Evolutionary conservation across 2,329 filamentous ascomycete species (phyloP).

Genomic region (Colletotrichum sp.): DNA sequence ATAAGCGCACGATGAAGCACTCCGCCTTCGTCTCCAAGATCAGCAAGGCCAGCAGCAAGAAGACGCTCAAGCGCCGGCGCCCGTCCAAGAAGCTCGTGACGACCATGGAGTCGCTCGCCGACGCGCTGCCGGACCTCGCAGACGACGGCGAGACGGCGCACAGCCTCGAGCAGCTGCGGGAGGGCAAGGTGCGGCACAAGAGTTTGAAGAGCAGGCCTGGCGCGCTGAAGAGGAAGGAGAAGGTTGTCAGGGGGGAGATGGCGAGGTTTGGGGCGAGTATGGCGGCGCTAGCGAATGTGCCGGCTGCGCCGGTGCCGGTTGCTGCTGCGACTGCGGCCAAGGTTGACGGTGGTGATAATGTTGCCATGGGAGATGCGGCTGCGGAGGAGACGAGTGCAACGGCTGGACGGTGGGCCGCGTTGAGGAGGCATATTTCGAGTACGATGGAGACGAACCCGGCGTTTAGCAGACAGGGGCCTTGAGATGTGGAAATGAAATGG

Average conservation of each 20-base stretch:
- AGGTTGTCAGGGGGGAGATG: constrained; percentile 79
- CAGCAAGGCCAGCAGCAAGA: constrained; percentile 45
- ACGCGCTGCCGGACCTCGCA: constrained; percentile 74
- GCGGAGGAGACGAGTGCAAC: constrained; percentile 35
- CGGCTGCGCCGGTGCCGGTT: constrained; percentile 9
- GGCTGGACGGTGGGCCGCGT: constrained; percentile 75
- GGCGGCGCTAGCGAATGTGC: constrained; percentile 65
- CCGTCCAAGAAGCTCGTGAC: constrained; percentile 80
- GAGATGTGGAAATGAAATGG: no score
- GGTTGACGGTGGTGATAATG: constrained; percentile 14
- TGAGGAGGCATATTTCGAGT: constrained; percentile 82
- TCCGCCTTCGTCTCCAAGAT: constrained; percentile 80
- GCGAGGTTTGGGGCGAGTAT: constrained; percentile 84
- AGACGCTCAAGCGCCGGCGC: constrained; percentile 65
- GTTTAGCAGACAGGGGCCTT: constrained; percentile 52
- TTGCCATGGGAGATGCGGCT: constrained; percentile 9
- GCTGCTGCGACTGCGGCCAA: background rate
- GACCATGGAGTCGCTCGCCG: constrained; percentile 76
- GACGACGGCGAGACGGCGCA: constrained; percentile 58
- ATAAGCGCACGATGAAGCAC: constrained; percentile 85
- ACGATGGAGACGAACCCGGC: constrained; percentile 90
- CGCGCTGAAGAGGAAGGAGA: constrained; percentile 83
- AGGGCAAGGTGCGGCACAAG: constrained; percentile 73
- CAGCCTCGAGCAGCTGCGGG: constrained; percentile 43
- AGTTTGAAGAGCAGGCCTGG: constrained; percentile 78